phyloP scores from a whole-genome alignment of 2,329 filamentous ascomycete genomes.

The Fusarium globosum region DNA sequence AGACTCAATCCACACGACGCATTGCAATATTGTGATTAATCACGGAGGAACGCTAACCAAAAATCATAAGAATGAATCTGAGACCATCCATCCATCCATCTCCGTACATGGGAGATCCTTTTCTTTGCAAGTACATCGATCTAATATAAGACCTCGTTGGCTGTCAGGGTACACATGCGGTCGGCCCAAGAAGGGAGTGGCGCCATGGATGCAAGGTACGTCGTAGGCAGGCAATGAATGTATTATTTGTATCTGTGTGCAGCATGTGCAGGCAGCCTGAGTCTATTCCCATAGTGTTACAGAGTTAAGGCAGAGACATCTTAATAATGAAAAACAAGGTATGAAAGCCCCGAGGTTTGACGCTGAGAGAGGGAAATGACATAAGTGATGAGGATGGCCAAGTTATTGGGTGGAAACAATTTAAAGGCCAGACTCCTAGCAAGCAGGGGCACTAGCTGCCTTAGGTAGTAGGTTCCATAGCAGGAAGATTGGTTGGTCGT shows the following conservation, averaged over 20 bases:
- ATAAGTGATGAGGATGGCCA: background rate
- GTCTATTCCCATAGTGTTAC: background rate
- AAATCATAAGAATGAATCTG: background rate
- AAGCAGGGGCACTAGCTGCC: constrained; percentile 5
- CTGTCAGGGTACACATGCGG: constrained; percentile 9
- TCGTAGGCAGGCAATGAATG: background rate
- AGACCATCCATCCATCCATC: background rate
- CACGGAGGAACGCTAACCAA: background rate
- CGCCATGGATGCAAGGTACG: constrained; percentile 17
- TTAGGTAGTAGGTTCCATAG: background rate
- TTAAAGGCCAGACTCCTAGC: constrained; percentile 6
- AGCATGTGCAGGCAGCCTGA: background rate
- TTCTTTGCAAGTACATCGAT: background rate
- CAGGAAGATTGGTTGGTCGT: background rate
- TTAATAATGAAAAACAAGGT: background rate
- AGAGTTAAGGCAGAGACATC: background rate
- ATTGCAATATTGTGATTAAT: background rate
- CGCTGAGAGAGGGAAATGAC: constrained; percentile 9
- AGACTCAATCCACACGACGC: constrained; percentile 14
- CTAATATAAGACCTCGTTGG: background rate
- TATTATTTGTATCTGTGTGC: background rate
- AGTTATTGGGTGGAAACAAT: constrained; percentile 17
- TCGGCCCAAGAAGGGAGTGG: constrained; percentile 20
- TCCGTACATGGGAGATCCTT: background rate
- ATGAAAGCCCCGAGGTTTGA: background rate